Evolutionary conservation across 768 basidiomycete genomes (phyloP).

Genomic region (Myochromella boudieri): DNA sequence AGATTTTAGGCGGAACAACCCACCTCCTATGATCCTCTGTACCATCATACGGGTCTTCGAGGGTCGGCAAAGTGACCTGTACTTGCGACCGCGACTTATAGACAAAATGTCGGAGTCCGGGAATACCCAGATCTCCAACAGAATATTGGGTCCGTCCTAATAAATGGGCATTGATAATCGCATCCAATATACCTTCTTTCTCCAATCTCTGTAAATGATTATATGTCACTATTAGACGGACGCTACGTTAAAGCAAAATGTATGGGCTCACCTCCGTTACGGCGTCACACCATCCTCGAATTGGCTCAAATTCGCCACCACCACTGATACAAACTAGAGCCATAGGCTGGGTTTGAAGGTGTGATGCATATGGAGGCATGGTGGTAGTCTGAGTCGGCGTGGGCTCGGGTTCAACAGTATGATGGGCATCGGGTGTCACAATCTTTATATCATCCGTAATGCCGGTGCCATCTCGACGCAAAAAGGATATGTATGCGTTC

Average conservation of each 20-base stretch:
- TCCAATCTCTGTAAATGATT: conserved; percentile 54
- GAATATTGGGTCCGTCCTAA: conserved; percentile 61
- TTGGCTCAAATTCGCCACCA: conserved; percentile 82
- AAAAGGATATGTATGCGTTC: conserved; percentile 84
- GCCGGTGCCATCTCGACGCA: conserved; percentile 43
- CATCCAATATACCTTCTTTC: conserved; percentile 53
- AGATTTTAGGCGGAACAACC: conserved; percentile 4
- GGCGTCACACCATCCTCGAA: conserved; percentile 72
- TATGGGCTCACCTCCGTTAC: conserved; percentile 53
- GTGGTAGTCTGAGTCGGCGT: conserved; percentile 14
- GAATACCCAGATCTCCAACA: conserved; percentile 77
- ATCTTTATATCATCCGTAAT: conserved; percentile 16
- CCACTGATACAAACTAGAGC: conserved; percentile 81
- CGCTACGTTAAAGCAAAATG: not conserved
- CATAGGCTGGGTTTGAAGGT: conserved; percentile 35
- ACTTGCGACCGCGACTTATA: conserved; percentile 91
- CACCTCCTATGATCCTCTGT: conserved; percentile 61
- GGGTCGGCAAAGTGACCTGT: conserved; percentile 84
- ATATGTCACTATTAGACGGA: conserved; percentile 3
- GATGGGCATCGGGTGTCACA: conserved; percentile 7
- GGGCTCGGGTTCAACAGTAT: not conserved
- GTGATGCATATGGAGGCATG: not conserved
- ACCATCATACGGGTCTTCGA: conserved; percentile 81
- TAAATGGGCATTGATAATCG: conserved; percentile 46
- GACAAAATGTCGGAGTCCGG: conserved; percentile 90